Conservation (phyloP, 73 alveolate genomes). For the Paramecium biaurelia region DNA sequence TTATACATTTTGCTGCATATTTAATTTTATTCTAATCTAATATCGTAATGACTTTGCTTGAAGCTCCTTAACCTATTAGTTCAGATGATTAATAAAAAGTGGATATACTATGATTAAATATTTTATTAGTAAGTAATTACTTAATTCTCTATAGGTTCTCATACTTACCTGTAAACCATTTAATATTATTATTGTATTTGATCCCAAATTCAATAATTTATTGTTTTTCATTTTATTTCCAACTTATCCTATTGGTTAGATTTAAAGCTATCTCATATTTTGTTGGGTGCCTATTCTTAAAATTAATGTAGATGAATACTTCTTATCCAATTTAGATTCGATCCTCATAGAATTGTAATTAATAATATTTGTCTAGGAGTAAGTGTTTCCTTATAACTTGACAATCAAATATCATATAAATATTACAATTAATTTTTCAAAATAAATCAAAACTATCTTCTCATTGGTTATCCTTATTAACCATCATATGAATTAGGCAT, state of each 20-base stretch:
- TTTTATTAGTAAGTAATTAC: not conserved
- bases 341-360: not conserved
- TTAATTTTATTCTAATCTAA: not conserved
- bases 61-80: not conserved
- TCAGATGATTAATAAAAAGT: not conserved
- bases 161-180: not conserved
- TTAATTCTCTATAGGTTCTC: not conserved
- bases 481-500: not conserved
- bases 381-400: constrained; percentile 28
- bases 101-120: not conserved
- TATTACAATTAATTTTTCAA: not conserved
- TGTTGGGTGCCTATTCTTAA: not conserved
- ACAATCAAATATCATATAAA: not conserved
- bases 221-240: not conserved
- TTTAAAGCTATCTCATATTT: not conserved
- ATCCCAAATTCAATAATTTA: not conserved
- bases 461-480: not conserved
- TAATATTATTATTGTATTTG: not conserved
- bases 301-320: not conserved
- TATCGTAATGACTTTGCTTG: not conserved
- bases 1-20: constrained; percentile 34
- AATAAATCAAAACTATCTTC: not conserved
- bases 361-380: not conserved
- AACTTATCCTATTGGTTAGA: not conserved
- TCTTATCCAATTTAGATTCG: not conserved